Base-by-base conservation (phyloP, 1,139 yeast species). In the Pichia sp. region DNA sequence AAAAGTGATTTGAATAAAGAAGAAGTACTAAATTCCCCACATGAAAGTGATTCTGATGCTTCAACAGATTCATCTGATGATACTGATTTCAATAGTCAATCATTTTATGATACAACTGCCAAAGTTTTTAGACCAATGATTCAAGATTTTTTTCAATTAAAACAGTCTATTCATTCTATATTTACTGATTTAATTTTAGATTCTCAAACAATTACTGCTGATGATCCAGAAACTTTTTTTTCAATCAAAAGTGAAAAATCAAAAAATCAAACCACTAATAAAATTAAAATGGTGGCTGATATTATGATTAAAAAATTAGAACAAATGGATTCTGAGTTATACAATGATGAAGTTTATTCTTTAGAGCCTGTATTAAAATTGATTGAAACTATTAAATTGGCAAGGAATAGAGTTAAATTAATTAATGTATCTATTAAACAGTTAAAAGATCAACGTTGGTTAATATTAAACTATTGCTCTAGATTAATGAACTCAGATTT, bases 401-500 rank as follows among this genome's bases (percentile, higher is more conserved):
- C 78, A 7, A 60, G 66, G 14, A 68, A 69, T 28, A 64, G 73
- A 27, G 65, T 76, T 31, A 64, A 67, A 13, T 56, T 71, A 5
- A 60, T 79, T 3, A 62, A 74, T 35, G 52, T 62, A 0, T 60
- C 77, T 5, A 71, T 78, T 6, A 72, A 70, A 35, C 83, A 74
- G 50, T 65, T 84, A 49, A 74, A 80, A 31, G 84, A 79, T 40
- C 88, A 82, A 55, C 68, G 88, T 45, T 87, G 80, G 46, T 74
- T 79, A 2, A 71, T 83, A 23, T 61, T 81, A 40, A 82, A 80
- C 52, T 81, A 81, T 54, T 82, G 87, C 13, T 80, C 89, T 0
- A 69, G 91, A 53, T 80, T 81, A 40, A 79, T 83, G 87, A 82
- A 80, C 51, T 79, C 80, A 50, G 84, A 80, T 53, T 74, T 80